Conservation (phyloP, 2,329 filamentous ascomycete genomes). For the Neobulgaria alba region DNA sequence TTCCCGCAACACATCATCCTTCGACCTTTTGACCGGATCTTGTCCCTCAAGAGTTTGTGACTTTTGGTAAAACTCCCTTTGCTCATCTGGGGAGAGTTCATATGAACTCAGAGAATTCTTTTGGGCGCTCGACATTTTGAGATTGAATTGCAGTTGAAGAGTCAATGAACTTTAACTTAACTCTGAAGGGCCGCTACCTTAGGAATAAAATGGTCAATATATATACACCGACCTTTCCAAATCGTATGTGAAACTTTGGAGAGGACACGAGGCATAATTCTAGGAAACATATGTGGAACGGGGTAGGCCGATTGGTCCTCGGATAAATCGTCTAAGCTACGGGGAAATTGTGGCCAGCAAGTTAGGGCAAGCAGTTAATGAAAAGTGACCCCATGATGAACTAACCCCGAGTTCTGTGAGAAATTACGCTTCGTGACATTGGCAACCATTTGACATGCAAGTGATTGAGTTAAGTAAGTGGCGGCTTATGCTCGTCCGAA, state of each 20-base stretch:
- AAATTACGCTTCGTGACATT: no score
- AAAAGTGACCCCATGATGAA: neutral
- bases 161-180: neutral
- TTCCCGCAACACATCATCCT: slow-evolving; percentile 6
- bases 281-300: slow-evolving; percentile 5
- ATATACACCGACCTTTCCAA: neutral
- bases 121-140: slow-evolving; percentile 4
- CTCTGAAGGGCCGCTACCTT: no score
- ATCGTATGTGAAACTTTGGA: neutral
- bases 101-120: slow-evolving; percentile 6
- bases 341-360: neutral
- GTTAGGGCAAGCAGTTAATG: no score
- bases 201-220: neutral
- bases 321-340: slow-evolving; percentile 4
- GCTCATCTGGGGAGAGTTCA: slow-evolving; percentile 7
- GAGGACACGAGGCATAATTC: slow-evolving; percentile 6
- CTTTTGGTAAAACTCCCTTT: slow-evolving; percentile 4
- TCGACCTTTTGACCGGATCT: slow-evolving; percentile 1
- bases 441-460: no score
- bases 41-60: slow-evolving; percentile 3
- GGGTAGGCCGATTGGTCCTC: slow-evolving; percentile 2
- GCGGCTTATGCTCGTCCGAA: no score
- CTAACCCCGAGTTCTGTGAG: neutral
- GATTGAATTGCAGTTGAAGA: neutral
- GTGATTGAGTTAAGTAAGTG: no score